Evolutionary conservation across 805 yeast genomes (phyloP).

Genomic region (Saccharomycopsis olivae): DNA sequence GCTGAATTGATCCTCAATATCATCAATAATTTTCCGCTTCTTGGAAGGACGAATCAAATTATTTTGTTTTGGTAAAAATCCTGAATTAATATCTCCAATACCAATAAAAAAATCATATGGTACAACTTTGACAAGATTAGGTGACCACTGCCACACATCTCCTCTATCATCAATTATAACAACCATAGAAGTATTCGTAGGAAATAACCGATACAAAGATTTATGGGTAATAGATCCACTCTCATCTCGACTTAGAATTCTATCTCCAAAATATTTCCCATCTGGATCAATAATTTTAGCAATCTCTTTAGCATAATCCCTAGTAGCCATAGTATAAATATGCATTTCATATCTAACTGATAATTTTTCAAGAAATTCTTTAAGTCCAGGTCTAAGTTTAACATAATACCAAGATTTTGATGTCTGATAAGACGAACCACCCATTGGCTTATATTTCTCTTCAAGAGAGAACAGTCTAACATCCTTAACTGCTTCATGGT

Average conservation of each 20-base stretch:
- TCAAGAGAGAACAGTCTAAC: slow-evolving; percentile 68
- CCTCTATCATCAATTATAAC: slow-evolving; percentile 95
- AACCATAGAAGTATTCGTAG: slow-evolving; percentile 94
- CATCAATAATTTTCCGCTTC: slow-evolving; percentile 45
- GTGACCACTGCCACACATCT: slow-evolving; percentile 98
- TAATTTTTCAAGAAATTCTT: slow-evolving; percentile 56
- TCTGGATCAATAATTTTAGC: slow-evolving; percentile 88
- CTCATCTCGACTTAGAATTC: slow-evolving; percentile 88
- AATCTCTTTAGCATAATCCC: slow-evolving; percentile 83
- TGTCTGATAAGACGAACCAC: slow-evolving; percentile 4
- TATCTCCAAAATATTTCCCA: slow-evolving; percentile 77
- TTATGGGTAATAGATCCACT: slow-evolving; percentile 89
- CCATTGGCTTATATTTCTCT: slow-evolving; percentile 38
- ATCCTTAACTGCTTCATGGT: slow-evolving; percentile 74
- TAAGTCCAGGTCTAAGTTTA: slow-evolving; percentile 80
- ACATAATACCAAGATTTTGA: slow-evolving; percentile 82
- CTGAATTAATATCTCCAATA: slow-evolving; percentile 92
- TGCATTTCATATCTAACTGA: slow-evolving; percentile 74
- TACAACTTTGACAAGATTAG: slow-evolving; percentile 79
- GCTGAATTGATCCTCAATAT: slow-evolving; percentile 29
- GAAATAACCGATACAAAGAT: slow-evolving; percentile 78
- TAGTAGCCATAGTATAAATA: slow-evolving; percentile 96
- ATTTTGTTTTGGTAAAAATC: slow-evolving; percentile 76
- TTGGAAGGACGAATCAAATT: slow-evolving; percentile 50
- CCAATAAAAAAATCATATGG: slow-evolving; percentile 97